These are phyloP conservation scores for Botrytis cinerea DNA, from an alignment of 2,329 filamentous ascomycete genomes.

Conservation along the genomic window DNA sequence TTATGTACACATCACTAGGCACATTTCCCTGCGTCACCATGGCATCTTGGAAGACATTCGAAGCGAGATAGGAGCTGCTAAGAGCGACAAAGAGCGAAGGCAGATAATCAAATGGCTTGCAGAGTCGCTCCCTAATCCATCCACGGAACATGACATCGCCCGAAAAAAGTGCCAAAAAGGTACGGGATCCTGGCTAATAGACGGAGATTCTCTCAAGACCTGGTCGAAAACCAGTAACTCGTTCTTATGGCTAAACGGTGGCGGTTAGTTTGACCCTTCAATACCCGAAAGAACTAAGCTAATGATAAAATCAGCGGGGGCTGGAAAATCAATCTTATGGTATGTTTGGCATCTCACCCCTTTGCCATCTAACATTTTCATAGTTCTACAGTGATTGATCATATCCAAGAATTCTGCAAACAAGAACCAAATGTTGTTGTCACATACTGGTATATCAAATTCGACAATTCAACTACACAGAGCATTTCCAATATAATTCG, in stretches of 20 bases:
- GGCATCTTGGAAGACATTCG: not conserved
- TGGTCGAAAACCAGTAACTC: conserved; percentile 23
- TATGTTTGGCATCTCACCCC: not conserved
- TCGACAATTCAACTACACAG: conserved; percentile 22
- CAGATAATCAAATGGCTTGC: not conserved
- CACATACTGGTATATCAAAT: conserved; percentile 29
- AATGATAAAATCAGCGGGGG: conserved; percentile 15
- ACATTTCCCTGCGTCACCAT: not conserved
- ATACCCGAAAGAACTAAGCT: not conserved
- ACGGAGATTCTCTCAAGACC: conserved; percentile 13
- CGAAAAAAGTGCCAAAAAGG: conserved; percentile 21
- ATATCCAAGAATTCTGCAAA: conserved; percentile 18
- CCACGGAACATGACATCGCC: conserved; percentile 27
- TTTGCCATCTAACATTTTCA: not conserved
- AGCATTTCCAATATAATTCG: conserved; percentile 15
- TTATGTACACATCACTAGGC: not conserved
- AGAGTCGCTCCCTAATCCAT: conserved; percentile 21
- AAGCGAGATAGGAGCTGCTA: not conserved
- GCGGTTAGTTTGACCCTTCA: conserved; percentile 15
- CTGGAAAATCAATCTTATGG: conserved; percentile 28
- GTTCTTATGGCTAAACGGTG: conserved; percentile 28
- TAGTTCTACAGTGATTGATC: conserved; percentile 27
- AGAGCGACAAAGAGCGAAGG: not conserved
- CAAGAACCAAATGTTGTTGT: conserved; percentile 11
- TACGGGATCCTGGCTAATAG: conserved; percentile 29